A percentile compares a stretch with the other conserved stretches of the same genome.
Conservation (phyloP, 768 basidiomycete genomes). For the Mycena epipterygia region DNA sequence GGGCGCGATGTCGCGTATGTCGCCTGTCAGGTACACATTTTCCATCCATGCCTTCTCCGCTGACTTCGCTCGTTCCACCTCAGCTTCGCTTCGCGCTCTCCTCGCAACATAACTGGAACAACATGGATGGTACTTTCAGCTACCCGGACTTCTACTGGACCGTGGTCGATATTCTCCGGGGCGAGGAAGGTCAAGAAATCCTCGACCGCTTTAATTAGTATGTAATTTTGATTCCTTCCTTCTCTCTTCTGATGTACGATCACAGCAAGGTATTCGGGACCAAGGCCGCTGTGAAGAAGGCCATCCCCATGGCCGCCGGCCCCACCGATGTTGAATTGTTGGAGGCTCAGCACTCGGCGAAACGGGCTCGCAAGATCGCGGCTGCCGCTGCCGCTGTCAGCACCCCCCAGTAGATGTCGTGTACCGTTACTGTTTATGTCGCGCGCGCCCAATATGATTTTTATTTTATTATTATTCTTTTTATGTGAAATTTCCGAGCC, state of each 20-base stretch:
- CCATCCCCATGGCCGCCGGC: background rate
- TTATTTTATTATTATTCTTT: too few relatives aligned
- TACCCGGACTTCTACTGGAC: slow-evolving; percentile 10
- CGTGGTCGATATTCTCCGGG: background rate
- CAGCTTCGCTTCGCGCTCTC: background rate
- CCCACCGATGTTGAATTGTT: background rate
- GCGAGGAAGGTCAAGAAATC: slow-evolving; percentile 18
- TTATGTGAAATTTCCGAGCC: too few relatives aligned
- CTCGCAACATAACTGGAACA: background rate
- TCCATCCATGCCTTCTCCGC: background rate
- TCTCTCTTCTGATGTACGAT: background rate
- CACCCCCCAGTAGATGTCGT: too few relatives aligned
- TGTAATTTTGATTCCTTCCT: background rate
- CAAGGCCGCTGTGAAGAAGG: background rate
- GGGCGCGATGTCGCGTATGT: slow-evolving; percentile 8
- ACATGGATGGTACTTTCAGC: background rate
- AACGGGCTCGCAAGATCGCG: background rate
- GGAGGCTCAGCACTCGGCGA: background rate
- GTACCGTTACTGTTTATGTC: too few relatives aligned
- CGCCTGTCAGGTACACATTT: background rate
- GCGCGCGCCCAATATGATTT: too few relatives aligned
- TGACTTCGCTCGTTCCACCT: background rate
- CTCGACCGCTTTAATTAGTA: slow-evolving; percentile 5
- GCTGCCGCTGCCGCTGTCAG: background rate
- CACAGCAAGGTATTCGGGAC: background rate